phyloP scores from a whole-genome alignment of 129 eudicot genomes.

The Tagetes erecta region DNA sequence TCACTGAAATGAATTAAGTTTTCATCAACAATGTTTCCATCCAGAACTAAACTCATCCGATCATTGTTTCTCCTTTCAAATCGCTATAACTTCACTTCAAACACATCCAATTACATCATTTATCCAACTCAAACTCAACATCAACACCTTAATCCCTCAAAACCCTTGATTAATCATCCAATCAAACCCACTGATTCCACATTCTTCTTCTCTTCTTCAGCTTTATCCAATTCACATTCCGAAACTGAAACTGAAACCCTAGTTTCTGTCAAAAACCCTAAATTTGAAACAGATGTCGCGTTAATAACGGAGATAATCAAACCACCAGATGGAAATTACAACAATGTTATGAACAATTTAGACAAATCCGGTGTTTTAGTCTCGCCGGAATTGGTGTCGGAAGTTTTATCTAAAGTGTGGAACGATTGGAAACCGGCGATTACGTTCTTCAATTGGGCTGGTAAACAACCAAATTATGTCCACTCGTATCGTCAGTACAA shows the following conservation, averaged over 20 bases:
- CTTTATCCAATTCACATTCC: constrained; percentile 11
- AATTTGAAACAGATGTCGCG: constrained; percentile 33
- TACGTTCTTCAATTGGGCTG: constrained; percentile 81
- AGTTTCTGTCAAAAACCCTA: not conserved
- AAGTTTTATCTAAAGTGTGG: constrained; percentile 59
- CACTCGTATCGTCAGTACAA: constrained; percentile 63
- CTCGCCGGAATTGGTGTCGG: constrained; percentile 51
- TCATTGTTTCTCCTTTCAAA: constrained; percentile 22
- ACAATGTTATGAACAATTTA: constrained; percentile 44
- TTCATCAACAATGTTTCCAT: constrained; percentile 15
- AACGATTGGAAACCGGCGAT: constrained; percentile 82
- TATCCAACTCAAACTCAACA: not conserved
- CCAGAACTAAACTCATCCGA: constrained; percentile 3
- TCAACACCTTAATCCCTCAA: constrained; percentile 18
- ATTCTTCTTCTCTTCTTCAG: constrained; percentile 19
- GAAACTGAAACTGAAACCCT: not conserved
- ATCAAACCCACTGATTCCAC: constrained; percentile 11
- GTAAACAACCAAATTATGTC: constrained; percentile 49
- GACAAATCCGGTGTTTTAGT: constrained; percentile 46
- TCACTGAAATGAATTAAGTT: constrained; percentile 7
- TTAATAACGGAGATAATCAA: constrained; percentile 48
- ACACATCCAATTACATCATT: not conserved
- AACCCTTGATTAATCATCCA: not conserved
- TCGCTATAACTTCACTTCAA: constrained; percentile 22
- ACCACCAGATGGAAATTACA: constrained; percentile 23